phyloP scores from a whole-genome alignment of 2,329 filamentous ascomycete species.

The Paecilomyces fulvus region DNA sequence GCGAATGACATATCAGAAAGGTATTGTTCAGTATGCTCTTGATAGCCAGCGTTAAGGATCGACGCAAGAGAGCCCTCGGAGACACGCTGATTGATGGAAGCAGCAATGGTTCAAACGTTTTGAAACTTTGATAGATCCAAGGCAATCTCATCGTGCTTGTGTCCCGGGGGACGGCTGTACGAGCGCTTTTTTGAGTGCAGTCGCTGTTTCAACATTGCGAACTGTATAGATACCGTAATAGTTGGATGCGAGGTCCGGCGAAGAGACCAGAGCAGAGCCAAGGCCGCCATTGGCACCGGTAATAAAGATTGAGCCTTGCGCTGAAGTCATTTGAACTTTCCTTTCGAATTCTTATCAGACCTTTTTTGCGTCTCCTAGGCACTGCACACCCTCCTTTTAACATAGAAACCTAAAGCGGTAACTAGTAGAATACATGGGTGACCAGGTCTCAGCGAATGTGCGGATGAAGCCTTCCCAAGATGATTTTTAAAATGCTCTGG shows the following conservation, averaged over 20 bases:
- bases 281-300: slow-evolving; percentile 3
- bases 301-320: slow-evolving; percentile 1
- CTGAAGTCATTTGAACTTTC: not conserved
- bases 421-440: not conserved
- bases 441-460: not conserved
- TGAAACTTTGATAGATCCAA: slow-evolving; percentile 9
- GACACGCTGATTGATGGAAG: slow-evolving; percentile 7
- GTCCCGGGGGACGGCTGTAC: not conserved
- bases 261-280: slow-evolving; percentile 4
- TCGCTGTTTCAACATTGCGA: slow-evolving; percentile 1
- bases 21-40: slow-evolving; percentile 11
- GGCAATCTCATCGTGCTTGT: not conserved
- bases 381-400: not conserved
- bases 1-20: slow-evolving; percentile 10
- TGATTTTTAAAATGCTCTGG: too few relatives aligned
- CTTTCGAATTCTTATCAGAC: not conserved
- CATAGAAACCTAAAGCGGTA: not conserved
- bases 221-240: slow-evolving; percentile 14
- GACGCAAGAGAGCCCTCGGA: slow-evolving; percentile 25
- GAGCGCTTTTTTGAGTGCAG: not conserved
- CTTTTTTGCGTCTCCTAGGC: not conserved
- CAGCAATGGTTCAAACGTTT: slow-evolving; percentile 6
- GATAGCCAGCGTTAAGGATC: slow-evolving; percentile 25
- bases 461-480: too few relatives aligned
- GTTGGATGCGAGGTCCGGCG: slow-evolving; percentile 7